Evolutionary conservation across 2,329 filamentous ascomycete genomes (phyloP), one percentile per base, ranked within the genome.

Genomic region (Rutstroemia sp.): DNA sequence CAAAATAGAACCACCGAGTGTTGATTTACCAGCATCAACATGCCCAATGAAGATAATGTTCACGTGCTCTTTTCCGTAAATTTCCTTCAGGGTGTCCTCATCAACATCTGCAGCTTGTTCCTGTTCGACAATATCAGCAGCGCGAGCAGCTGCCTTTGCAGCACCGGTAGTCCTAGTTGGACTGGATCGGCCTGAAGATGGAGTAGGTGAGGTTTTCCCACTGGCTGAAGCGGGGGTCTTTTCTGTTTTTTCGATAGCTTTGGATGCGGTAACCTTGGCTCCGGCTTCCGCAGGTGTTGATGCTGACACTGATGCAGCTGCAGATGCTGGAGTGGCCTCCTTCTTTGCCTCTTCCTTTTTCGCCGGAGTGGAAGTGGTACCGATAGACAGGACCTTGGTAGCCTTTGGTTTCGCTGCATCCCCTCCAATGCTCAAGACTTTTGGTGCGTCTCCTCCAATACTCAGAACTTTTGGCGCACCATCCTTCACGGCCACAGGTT

Each of bases 31-130:
- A 52, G 94, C 94, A 77, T 99, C 94, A 67, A 99, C 95, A 79
- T 99, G 94, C 52, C 94, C 92, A 69, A 97, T 88, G 75, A 97
- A 96, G 63, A 97, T 96, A 65, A 99, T 87, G 74, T 99, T 99
- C 68, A 99, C 77, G 66, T 86, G 83, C 70, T 86, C 91, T 73
- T 97, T 96, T 71, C 94, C 94, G 72, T 94, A 99, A 60, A 99
- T 94, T 71, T 97, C 92, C 72, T 91, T 90, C 59, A 99, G 77
- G 0, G 90, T 92, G 25, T 91, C 77, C 71, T 96, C 77, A 71
- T 97, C 84, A 74, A 94, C 76, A 81, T 91, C 73, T 73, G 87
- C 72, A 7, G 86, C 69, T 67, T 87, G 68, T 73, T 86, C 59
- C 73, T 92, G 88, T 60, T 87, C 81, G 57, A 99, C 88, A 38